Evolutionary conservation across 2,329 filamentous ascomycete species (phyloP).

Genomic region (Cyphellophora attinorum): DNA sequence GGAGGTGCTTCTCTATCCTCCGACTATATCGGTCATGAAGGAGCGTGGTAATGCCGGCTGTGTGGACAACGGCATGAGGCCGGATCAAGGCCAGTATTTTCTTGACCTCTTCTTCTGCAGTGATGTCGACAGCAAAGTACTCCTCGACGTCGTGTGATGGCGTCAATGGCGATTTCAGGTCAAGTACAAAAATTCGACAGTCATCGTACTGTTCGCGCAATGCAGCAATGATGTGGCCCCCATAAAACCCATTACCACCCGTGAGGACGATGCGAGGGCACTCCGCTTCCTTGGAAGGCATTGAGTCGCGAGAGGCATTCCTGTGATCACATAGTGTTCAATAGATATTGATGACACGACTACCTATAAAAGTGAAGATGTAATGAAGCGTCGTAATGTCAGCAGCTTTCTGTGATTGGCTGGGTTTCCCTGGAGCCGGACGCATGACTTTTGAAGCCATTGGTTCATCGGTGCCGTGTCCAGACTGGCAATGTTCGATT

Average conservation of each 20-base stretch:
- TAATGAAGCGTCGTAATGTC: too few relatives aligned
- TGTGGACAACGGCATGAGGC: conserved; percentile 45
- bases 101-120: conserved; percentile 19
- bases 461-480: too few relatives aligned
- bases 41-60: conserved; percentile 38
- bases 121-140: conserved; percentile 24
- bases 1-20: conserved; percentile 29
- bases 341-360: too few relatives aligned
- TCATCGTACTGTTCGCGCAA: neutral
- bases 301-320: too few relatives aligned
- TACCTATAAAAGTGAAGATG: too few relatives aligned
- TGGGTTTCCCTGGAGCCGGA: too few relatives aligned
- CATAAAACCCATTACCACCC: neutral
- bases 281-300: too few relatives aligned
- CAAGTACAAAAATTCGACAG: neutral
- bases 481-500: too few relatives aligned
- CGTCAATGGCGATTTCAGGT: neutral
- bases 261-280: neutral
- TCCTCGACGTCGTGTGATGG: neutral
- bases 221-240: neutral
- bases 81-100: conserved; percentile 28
- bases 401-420: too few relatives aligned
- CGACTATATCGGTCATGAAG: conserved; percentile 28
- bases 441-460: too few relatives aligned
- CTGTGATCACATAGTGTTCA: too few relatives aligned